Evolutionary conservation across 495 filamentous ascomycete genomes (phyloP).

Genomic region (Aspergillus carlsbadensis): DNA sequence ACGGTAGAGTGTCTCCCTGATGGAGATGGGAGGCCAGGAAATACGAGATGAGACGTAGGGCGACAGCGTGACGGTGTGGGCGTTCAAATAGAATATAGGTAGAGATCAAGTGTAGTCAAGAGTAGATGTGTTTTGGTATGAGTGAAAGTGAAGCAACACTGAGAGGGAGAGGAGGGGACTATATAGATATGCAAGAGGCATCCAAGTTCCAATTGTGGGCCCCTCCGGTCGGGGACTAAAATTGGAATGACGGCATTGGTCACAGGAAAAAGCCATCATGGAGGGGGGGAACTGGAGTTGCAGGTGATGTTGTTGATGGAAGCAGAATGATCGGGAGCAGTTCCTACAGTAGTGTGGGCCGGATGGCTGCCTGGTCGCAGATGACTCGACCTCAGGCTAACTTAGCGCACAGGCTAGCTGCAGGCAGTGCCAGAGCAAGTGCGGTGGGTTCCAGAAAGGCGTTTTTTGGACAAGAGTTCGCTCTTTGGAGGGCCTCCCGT

Average conservation of each 20-base stretch:
- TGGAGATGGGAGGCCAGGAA: slow-evolving; percentile 23
- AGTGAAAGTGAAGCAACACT: not conserved
- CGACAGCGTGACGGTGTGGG: slow-evolving; percentile 37
- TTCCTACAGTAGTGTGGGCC: slow-evolving; percentile 13
- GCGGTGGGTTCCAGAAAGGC: slow-evolving; percentile 1
- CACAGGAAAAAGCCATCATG: slow-evolving; percentile 10
- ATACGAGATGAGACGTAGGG: slow-evolving; percentile 24
- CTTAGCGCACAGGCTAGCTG: slow-evolving; percentile 5
- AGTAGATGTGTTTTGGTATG: not conserved
- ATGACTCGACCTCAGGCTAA: slow-evolving; percentile 15
- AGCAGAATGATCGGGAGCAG: not conserved
- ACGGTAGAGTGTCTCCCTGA: slow-evolving; percentile 23
- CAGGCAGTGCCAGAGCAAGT: slow-evolving; percentile 12
- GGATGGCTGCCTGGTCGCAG: slow-evolving; percentile 15
- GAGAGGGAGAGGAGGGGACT: slow-evolving; percentile 2
- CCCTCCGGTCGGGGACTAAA: not conserved
- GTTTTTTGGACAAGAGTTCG: slow-evolving; percentile 1
- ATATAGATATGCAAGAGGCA: slow-evolving; percentile 11
- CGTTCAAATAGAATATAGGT: not conserved
- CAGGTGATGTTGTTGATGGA: not conserved
- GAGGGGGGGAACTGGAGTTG: not conserved
- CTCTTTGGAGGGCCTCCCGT: slow-evolving; percentile 7
- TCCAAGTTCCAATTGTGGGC: slow-evolving; percentile 7
- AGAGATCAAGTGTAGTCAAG: not conserved
- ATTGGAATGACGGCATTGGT: slow-evolving; percentile 20